Evolutionary conservation across 1,139 yeast species (phyloP), one percentile per base, ranked within the genome.

Genomic region (Protomyces macrosporus): DNA sequence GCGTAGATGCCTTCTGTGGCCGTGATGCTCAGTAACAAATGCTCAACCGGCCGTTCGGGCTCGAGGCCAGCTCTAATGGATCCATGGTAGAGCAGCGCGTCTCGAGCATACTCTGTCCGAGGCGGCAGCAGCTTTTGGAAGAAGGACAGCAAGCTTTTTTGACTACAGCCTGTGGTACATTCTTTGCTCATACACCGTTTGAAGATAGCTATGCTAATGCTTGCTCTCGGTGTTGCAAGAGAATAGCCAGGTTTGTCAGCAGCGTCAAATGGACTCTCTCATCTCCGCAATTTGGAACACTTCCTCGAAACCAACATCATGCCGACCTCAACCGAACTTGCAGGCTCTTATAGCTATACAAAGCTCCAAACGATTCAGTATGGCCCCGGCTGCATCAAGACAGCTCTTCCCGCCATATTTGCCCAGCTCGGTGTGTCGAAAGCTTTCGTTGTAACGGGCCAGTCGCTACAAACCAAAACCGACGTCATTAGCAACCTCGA

Each of bases 391-490:
- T 52, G 55, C 42, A 58, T 55, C 23, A 35, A 14, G 30, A 39
- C 51, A 3, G 62, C 54, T 9, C 36, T 58, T 30, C 62, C 62
- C 33, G 53, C 53, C 33, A 52, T 58, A 7, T 50, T 58, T 2
- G 32, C 37, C 10, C 23, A 40, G 36, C 53, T 58, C 36, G 50
- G 52, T 10, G 58, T 36, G n/a, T 45, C 23, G n/a, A 53, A 54
- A 35, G 64, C 59, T n/a, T 54, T 53, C 45, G 53, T 60, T 69
- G 88, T 88, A 36, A 88, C 84, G 53, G 59, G 60, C 42, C 42
- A 65, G 53, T 55, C 61, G 14, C 52, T 64, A 39, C 52, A 50
- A 12, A 59, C 55, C 16, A 64, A 64, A 54, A 62, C 60, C 9
- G 37, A 36, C 35, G 63, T 60, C 52, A 58, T 60, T 33, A 30